Conservation (phyloP, 2,329 filamentous ascomycete genomes). For the Diplodia scrobiculata region DNA sequence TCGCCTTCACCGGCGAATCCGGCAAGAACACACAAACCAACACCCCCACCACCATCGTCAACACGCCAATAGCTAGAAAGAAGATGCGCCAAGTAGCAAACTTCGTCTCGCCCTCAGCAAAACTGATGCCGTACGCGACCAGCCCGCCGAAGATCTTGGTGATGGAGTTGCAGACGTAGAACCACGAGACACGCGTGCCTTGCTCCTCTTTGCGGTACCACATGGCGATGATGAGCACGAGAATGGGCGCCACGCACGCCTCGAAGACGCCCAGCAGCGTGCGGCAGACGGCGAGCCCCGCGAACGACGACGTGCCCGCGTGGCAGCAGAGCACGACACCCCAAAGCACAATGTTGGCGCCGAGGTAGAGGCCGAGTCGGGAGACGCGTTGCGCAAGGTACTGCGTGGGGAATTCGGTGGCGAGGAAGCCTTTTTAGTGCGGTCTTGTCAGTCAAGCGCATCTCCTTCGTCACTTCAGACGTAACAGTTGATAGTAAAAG, state of each 20-base stretch:
- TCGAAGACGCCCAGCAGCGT: constrained; percentile 60
- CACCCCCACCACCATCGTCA: constrained; percentile 39
- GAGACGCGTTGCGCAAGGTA: constrained; percentile 62
- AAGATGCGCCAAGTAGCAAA: constrained; percentile 30
- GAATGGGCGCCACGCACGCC: constrained; percentile 63
- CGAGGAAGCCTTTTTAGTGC: constrained; percentile 39
- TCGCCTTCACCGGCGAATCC: constrained; percentile 43
- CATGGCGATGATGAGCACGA: constrained; percentile 59
- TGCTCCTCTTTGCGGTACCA: constrained; percentile 64
- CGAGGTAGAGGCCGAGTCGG: constrained; percentile 58
- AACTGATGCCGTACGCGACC: constrained; percentile 32
- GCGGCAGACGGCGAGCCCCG: constrained; percentile 50
- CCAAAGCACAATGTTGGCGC: constrained; percentile 58
- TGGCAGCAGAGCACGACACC: constrained; percentile 37
- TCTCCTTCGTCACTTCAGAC: background rate
- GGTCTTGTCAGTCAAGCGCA: background rate
- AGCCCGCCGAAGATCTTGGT: constrained; percentile 36
- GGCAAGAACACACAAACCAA: constrained; percentile 41
- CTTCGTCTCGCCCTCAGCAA: constrained; percentile 32
- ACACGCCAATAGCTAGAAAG: constrained; percentile 49
- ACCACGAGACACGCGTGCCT: constrained; percentile 42
- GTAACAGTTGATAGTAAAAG: background rate
- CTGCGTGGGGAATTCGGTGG: constrained; percentile 68
- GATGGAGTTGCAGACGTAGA: constrained; percentile 32
- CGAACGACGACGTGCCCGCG: constrained; percentile 30